A percentile compares a stretch with the other conserved stretches of the same genome.
phyloP scores from a whole-genome alignment of 495 filamentous ascomycete species.

The Cladorrhinum samala region DNA sequence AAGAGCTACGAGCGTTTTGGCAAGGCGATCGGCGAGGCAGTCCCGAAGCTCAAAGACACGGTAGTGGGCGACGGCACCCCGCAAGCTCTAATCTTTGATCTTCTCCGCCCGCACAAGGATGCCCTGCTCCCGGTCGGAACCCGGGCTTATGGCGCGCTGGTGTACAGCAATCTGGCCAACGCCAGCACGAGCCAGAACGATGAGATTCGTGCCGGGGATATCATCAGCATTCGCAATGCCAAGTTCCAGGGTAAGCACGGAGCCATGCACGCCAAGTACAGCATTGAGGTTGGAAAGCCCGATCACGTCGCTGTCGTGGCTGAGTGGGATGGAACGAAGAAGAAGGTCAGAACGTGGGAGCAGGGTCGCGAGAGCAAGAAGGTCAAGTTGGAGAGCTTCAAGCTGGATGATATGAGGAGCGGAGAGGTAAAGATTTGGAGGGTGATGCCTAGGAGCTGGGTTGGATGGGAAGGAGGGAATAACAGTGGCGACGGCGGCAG shows the following conservation, averaged over 20 bases:
- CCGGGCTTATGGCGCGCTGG: constrained; percentile 82
- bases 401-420: constrained; percentile 82
- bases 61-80: constrained; percentile 81
- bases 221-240: constrained; percentile 88
- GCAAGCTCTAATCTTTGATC: constrained; percentile 65
- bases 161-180: constrained; percentile 92
- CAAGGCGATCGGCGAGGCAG: constrained; percentile 61
- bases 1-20: constrained; percentile 73
- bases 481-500: not conserved
- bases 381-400: constrained; percentile 88
- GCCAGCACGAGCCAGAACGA: constrained; percentile 83
- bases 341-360: constrained; percentile 93
- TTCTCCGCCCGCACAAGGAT: constrained; percentile 64
- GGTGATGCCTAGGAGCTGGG: constrained; percentile 85
- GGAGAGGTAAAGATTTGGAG: constrained; percentile 98
- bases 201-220: constrained; percentile 90
- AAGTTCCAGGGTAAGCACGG: constrained; percentile 95
- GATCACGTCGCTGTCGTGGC: constrained; percentile 96
- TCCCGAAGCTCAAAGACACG: constrained; percentile 62
- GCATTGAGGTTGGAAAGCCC: constrained; percentile 77
- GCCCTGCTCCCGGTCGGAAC: constrained; percentile 77
- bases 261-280: constrained; percentile 91
- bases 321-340: constrained; percentile 98
- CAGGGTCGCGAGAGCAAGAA: constrained; percentile 93
- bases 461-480: constrained; percentile 63